Evolutionary conservation across 2,329 filamentous ascomycete genomes (phyloP), one percentile per base, ranked within the genome.

Genomic region (Colletotrichum filicis): DNA sequence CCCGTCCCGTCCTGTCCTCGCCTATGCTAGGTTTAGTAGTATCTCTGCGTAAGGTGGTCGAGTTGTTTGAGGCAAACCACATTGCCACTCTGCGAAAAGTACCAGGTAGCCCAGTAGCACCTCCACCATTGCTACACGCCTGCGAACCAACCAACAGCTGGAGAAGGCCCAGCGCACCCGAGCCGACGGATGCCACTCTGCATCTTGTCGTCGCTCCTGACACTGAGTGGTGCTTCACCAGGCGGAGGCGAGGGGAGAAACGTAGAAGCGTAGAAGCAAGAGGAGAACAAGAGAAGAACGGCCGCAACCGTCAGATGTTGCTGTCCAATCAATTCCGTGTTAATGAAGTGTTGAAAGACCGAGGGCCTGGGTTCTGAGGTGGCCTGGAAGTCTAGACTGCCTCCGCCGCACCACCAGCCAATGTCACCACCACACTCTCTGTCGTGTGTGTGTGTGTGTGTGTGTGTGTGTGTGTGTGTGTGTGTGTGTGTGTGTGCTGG

Each of bases 141-240:
- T 61, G 68, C 57, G 64, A 53, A 71, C 69, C 69, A 71, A 71
- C 69, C 65, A 71, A 68, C 68, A 32, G 37, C 52, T 52, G 49
- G 30, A 42, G 49, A 49, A 24, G 30, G 26, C 52, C n/a, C 57
- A 22, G 32, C 16, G 26, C 64, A 35, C 59, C 64, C 26, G 62
- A 59, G 62, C 52, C 49, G 28, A 68, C 58, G 57, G 24, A 58
- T 63, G 57, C 58, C 52, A 71, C 58, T 62, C 26, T 8, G 52
- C 22, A 35, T 63, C 28, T n/a, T 62, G 49, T 62, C 30, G 57
- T 58, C 59, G 66, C 66, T 66, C 42, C 70, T 73, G 70, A 73
- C 49, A 65, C 66, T 52, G 46, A 32, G 55, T 37, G 28, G 26
- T 70, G 70, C 70, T 73, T 73, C 70, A 60, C 70, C 32, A 69